Conservation (phyloP, 2,329 filamentous ascomycete species). For the Trichoderma sp. region DNA sequence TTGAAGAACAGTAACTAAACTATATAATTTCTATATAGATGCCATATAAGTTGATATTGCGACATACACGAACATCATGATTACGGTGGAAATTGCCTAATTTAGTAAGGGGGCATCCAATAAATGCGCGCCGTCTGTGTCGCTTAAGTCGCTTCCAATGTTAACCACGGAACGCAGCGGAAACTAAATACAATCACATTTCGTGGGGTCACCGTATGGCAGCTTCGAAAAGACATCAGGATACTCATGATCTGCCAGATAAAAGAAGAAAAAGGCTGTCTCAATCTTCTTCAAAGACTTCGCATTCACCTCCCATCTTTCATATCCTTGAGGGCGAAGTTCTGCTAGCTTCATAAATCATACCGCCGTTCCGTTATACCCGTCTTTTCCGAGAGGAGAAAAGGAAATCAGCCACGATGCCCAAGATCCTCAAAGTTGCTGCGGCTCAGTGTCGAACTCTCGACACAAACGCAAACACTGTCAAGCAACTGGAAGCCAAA, state of each 20-base stretch:
- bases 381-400: neutral
- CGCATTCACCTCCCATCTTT: neutral
- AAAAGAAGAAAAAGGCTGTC: neutral
- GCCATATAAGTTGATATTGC: neutral
- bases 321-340: neutral
- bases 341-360: neutral
- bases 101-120: neutral
- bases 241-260: neutral
- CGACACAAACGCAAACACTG: neutral
- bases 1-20: neutral
- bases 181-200: neutral
- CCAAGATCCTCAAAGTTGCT: neutral
- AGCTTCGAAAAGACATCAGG: neutral
- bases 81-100: neutral
- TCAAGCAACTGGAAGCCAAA: neutral
- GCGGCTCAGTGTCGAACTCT: neutral
- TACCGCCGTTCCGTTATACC: neutral
- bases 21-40: neutral
- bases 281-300: neutral
- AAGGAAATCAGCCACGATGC: neutral
- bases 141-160: neutral
- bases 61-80: neutral
- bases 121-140: neutral
- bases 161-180: neutral
- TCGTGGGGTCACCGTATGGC: neutral